A percentile compares a stretch with the other conserved stretches of the same genome.
Conservation (phyloP, 176 grass and related monocot species). For the Rhipidocladum racemiflorum region DNA sequence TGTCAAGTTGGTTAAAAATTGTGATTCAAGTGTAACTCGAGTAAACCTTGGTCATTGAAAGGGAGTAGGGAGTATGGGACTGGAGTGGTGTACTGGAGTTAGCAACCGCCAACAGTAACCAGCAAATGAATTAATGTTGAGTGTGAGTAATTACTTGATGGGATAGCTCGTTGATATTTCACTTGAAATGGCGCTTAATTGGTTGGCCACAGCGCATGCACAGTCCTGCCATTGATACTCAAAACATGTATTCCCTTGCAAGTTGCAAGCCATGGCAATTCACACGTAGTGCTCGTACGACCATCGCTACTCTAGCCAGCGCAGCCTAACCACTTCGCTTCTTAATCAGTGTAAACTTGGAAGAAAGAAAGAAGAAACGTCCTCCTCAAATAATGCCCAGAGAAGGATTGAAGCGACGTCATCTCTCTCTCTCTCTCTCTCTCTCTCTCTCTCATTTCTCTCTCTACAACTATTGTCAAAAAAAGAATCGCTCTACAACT, state of each 20-base stretch:
- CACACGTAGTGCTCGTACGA: background rate
- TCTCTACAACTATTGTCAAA: no score
- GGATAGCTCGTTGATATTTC: background rate
- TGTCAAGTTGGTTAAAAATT: constrained; percentile 1
- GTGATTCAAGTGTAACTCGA: background rate
- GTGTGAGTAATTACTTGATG: background rate
- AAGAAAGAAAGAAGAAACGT: background rate
- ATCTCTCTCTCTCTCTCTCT: background rate
- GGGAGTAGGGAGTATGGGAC: background rate
- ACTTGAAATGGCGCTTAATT: constrained; percentile 2
- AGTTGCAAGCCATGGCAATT: background rate
- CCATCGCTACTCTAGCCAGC: background rate
- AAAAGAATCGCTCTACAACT: background rate
- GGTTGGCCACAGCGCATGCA: background rate
- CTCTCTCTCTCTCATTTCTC: background rate
- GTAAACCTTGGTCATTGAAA: background rate
- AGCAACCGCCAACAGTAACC: background rate
- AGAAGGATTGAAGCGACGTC: background rate
- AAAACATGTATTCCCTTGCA: background rate
- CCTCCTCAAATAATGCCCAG: constrained; percentile 11
- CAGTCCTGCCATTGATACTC: background rate
- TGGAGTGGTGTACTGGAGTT: background rate
- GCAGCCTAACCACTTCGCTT: background rate
- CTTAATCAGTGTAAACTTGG: background rate
- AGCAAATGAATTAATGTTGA: background rate